Evolutionary conservation across 768 basidiomycete genomes (phyloP), one percentile per base, ranked within the genome.

Genomic region (Pisolithus orientalis): DNA sequence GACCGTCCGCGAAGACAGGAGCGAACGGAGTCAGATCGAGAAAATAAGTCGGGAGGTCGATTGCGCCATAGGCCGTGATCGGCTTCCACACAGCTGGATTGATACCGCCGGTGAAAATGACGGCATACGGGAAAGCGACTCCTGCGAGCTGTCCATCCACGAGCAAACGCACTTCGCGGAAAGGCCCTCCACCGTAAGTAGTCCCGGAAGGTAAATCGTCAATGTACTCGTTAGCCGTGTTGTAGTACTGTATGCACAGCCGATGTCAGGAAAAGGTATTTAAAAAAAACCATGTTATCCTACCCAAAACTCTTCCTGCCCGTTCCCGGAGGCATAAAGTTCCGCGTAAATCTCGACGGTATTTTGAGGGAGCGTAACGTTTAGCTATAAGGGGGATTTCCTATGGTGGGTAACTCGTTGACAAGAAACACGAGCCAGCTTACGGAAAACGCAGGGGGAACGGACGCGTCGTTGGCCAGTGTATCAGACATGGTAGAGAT

Each of bases 281-380:
- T 1, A 46, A 14, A n/a, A 17, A 25, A 51, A 13, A 38, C 13
- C 9, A 34, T 34, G 14, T 32, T 32, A 11, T 53, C 73, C 46
- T 57, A 87, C 87, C 88, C 89, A 91, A 62, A 89, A 90, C 66
- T 91, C 89, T 62, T 85, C 84, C 1, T 76, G 67, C 11, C 74
- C 74, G 51, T 81, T 84, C 1, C 83, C 83, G 2, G 81, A 88
- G 14, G 88, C 87, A 56, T 81, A 81, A 4, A 91, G 68, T 63
- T 90, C 87, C 6, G 83, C 85, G 54, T 77, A 85, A 1, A 84
- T 72, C 43, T 82, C 70, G 1, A 87, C 79, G 3, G 87, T 74
- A 52, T 89, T 89, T 55, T 67, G 76, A 17, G 89, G 88, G 4
- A 90, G 66, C 0, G 83, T 88, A 3, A 89, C 75, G 51, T 83